Evolutionary conservation across 805 yeast species (phyloP).

Genomic region (Wickerhamiella domercqiae): DNA sequence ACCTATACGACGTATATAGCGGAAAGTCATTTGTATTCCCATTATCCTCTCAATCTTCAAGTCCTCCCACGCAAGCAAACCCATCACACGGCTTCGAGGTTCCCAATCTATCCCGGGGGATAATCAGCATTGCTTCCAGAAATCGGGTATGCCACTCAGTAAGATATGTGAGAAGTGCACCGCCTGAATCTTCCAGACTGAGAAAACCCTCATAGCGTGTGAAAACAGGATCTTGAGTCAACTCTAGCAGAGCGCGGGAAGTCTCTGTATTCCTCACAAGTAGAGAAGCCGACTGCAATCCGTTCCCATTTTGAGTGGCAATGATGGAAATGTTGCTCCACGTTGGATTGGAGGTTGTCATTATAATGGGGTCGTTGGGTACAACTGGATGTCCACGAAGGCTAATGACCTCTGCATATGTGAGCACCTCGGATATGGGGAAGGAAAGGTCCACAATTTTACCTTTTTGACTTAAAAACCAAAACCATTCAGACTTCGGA

Average conservation of each 20-base stretch:
- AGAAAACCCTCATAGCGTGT: conserved; percentile 46
- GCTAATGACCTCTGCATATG: conserved; percentile 44
- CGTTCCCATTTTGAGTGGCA: conserved; percentile 47
- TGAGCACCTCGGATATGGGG: conserved; percentile 38
- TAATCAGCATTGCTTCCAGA: conserved; percentile 47
- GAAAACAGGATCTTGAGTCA: conserved; percentile 52
- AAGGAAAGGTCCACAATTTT: conserved; percentile 50
- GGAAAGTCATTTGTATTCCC: no score
- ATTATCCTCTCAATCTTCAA: no score
- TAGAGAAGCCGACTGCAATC: conserved; percentile 49
- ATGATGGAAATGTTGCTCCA: conserved; percentile 37
- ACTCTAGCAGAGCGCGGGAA: conserved; percentile 55
- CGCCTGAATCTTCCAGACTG: conserved; percentile 23
- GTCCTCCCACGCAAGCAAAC: conserved; percentile 1
- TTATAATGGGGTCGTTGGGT: conserved; percentile 49
- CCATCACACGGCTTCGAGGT: conserved; percentile 4
- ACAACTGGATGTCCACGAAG: conserved; percentile 53
- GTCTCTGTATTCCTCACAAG: conserved; percentile 41
- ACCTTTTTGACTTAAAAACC: conserved; percentile 65
- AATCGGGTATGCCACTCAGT: conserved; percentile 81
- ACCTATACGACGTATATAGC: no score
- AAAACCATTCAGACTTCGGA: conserved; percentile 68
- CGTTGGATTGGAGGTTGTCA: conserved; percentile 47
- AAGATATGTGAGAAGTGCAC: conserved; percentile 47
- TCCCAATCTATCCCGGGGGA: conserved; percentile 40